phyloP scores from a whole-genome alignment of 306 rosid genomes.

The Dalbergia oliveri region DNA sequence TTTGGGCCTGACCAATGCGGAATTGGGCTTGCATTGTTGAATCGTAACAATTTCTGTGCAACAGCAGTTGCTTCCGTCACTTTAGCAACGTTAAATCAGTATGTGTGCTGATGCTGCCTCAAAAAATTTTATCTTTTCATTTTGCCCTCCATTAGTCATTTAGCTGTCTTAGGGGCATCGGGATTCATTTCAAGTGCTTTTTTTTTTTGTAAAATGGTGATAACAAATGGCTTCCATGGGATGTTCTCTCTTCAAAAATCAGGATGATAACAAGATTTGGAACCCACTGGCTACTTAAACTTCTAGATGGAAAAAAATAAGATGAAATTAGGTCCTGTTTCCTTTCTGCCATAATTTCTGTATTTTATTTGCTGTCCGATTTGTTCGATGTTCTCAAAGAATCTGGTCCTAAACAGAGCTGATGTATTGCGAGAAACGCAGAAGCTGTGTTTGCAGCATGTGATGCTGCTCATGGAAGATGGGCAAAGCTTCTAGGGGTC shows the following conservation, averaged over 20 bases:
- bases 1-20: no score
- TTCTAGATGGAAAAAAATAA: conserved; percentile 1
- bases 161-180: conserved; percentile 34
- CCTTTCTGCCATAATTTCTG: conserved; percentile 31
- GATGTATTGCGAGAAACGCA: conserved; percentile 99
- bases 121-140: conserved; percentile 15
- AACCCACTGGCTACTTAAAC: conserved; percentile 27
- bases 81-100: conserved; percentile 5
- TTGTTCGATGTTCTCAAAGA: conserved; percentile 62
- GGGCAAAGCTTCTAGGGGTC: conserved; percentile 99
- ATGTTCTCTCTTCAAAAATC: conserved; percentile 4
- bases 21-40: no score
- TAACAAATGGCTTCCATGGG: conserved; percentile 30
- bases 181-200: conserved; percentile 35
- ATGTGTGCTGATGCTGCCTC: conserved; percentile 23
- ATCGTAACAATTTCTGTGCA: not conserved
- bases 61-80: not conserved
- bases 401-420: conserved; percentile 86
- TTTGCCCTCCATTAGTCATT: conserved; percentile 20
- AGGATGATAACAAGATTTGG: conserved; percentile 9
- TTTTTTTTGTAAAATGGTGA: not conserved
- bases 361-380: conserved; percentile 43
- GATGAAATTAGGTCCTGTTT: conserved; percentile 23
- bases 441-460: conserved; percentile 99
- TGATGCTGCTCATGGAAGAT: conserved; percentile 99